phyloP scores from a whole-genome alignment of 108 stramenopile genomes.

The Pseudonitzschia pungens region DNA sequence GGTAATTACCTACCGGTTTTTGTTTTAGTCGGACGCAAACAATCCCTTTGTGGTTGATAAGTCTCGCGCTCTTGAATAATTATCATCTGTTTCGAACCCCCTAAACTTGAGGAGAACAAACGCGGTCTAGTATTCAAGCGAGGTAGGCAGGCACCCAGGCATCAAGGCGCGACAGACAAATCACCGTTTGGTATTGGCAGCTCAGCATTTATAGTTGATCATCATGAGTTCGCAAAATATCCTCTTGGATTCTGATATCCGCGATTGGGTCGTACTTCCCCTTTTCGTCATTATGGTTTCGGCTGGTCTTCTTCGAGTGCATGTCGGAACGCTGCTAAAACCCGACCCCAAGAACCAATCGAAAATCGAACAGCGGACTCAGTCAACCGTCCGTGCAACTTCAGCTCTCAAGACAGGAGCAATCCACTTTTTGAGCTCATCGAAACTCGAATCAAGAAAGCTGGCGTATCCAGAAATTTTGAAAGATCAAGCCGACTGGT shows the following conservation, averaged over 20 bases:
- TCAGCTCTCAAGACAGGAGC: constrained; percentile 45
- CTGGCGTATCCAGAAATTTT: constrained; percentile 31
- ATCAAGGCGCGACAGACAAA: too few relatives aligned
- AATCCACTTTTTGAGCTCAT: constrained; percentile 49
- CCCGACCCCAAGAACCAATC: constrained; percentile 32
- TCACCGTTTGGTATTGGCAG: too few relatives aligned
- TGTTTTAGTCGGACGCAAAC: too few relatives aligned
- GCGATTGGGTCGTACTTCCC: constrained; percentile 84
- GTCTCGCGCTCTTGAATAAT: too few relatives aligned
- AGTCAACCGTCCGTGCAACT: constrained; percentile 37
- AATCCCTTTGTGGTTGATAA: too few relatives aligned
- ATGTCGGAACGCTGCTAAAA: constrained; percentile 62
- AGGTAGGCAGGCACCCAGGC: too few relatives aligned
- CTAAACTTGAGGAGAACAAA: too few relatives aligned
- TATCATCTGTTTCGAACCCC: too few relatives aligned
- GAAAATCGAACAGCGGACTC: constrained; percentile 40
- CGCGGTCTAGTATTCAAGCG: too few relatives aligned
- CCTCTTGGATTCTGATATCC: constrained; percentile 73
- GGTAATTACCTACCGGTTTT: too few relatives aligned
- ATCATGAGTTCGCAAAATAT: constrained; percentile 45
- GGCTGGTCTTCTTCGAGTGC: constrained; percentile 66
- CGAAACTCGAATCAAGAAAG: constrained; percentile 50
- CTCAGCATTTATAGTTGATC: background rate
- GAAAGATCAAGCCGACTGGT: constrained; percentile 44
- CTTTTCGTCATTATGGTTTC: constrained; percentile 80